Evolutionary conservation across 169 alveolate genomes (phyloP).

Genomic region (Plasmodium inui): DNA sequence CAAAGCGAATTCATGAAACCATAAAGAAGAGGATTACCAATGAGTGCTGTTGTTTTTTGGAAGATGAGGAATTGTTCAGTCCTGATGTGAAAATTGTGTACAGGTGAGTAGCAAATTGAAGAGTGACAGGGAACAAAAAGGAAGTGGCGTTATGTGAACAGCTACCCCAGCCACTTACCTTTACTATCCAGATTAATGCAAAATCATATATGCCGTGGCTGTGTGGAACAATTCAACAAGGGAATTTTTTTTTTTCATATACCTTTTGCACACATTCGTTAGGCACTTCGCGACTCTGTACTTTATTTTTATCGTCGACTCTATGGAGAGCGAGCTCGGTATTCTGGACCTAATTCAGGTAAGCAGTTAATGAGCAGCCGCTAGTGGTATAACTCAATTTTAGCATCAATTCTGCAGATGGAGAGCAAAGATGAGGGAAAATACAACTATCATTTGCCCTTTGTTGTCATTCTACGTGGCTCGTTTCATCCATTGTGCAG

Average conservation of each 20-base stretch:
- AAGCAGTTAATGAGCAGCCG: neutral
- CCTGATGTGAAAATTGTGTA: conserved; percentile 85
- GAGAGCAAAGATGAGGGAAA: neutral
- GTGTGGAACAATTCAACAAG: neutral
- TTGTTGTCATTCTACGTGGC: neutral
- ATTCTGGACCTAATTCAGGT: conserved; percentile 91
- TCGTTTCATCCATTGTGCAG: neutral
- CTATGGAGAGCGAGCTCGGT: conserved; percentile 92
- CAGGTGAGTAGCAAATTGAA: conserved; percentile 69
- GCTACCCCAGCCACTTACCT: neutral
- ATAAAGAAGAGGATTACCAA: conserved; percentile 82
- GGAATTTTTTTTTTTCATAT: neutral
- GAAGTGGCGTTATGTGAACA: neutral
- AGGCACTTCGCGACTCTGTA: conserved; percentile 92
- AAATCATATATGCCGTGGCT: neutral
- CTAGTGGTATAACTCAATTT: neutral
- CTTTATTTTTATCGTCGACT: conserved; percentile 90
- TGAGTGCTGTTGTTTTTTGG: conserved; percentile 88
- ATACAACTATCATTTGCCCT: neutral
- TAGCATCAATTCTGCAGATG: neutral
- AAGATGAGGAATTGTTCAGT: conserved; percentile 79
- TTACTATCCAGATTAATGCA: neutral
- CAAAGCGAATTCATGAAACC: conserved; percentile 79
- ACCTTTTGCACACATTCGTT: neutral
- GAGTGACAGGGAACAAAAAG: neutral